phyloP scores from a whole-genome alignment of 108 stramenopile genomes.

The Chaetoceros muelleri region DNA sequence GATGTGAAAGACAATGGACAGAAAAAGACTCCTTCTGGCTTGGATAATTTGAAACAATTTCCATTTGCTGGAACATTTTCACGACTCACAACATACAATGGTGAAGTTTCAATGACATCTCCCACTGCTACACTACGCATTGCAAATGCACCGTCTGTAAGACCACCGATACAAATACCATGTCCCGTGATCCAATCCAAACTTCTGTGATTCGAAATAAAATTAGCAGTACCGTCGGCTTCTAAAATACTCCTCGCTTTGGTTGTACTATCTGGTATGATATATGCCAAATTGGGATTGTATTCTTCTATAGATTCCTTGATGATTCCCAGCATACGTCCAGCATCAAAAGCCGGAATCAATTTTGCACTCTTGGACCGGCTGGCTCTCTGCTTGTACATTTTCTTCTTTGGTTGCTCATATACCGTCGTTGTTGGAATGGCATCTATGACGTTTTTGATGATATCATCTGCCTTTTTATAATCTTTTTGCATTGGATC shows the following conservation, averaged over 20 bases:
- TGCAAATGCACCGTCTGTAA: background rate
- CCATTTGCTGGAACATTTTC: background rate
- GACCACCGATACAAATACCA: background rate
- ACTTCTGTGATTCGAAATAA: background rate
- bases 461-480: background rate
- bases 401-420: background rate
- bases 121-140: background rate
- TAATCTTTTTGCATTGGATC: background rate
- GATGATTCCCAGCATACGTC: background rate
- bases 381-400: background rate
- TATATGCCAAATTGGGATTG: background rate
- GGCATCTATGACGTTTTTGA: background rate
- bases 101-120: background rate
- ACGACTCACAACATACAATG: background rate
- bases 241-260: background rate
- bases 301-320: background rate
- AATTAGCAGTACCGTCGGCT: background rate
- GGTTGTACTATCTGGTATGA: background rate
- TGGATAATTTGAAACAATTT: background rate
- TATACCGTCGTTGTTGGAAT: background rate
- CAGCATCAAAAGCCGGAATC: background rate
- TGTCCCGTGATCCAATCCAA: background rate
- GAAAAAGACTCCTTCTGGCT: background rate
- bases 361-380: background rate
- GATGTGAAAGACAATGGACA: background rate